A percentile compares a stretch with the other conserved stretches of the same genome.
Conservation (phyloP, 2,329 filamentous ascomycete species). For the Pleomassaria siparia region DNA sequence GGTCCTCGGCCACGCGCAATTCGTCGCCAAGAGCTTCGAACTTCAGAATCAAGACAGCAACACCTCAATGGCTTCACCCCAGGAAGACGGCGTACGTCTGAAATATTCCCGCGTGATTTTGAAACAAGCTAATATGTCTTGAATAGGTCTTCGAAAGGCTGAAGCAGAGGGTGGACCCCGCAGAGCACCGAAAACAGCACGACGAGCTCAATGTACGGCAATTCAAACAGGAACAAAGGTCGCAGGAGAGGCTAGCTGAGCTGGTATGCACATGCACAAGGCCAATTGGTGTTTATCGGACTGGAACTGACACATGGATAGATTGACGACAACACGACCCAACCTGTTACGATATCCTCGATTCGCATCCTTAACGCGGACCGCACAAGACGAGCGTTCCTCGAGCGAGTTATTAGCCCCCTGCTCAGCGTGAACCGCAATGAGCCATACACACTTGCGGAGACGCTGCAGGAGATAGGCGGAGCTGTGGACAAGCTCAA, state of each 20-base stretch:
- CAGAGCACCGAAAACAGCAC: constrained; percentile 61
- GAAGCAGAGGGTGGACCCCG: constrained; percentile 60
- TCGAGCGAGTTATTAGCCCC: constrained; percentile 78
- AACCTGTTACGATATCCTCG: constrained; percentile 85
- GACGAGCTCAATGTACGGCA: constrained; percentile 62
- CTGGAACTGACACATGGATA: constrained; percentile 37
- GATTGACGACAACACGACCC: constrained; percentile 79
- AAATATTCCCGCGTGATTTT: background rate
- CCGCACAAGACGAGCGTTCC: constrained; percentile 81
- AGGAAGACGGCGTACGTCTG: constrained; percentile 52
- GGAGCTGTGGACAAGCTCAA: constrained; percentile 72
- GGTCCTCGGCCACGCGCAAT: constrained; percentile 1
- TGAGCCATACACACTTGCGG: constrained; percentile 73
- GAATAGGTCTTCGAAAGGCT: constrained; percentile 61
- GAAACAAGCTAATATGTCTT: constrained; percentile 3
- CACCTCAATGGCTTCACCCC: constrained; percentile 45
- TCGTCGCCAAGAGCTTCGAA: background rate
- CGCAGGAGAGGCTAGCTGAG: constrained; percentile 64
- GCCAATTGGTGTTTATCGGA: background rate
- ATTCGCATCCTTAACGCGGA: constrained; percentile 80
- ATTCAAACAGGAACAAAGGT: constrained; percentile 60
- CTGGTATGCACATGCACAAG: constrained; percentile 53
- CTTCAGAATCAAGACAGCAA: constrained; percentile 23
- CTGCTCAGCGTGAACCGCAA: constrained; percentile 69
- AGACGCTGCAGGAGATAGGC: constrained; percentile 71